Conservation (phyloP, 148 eudicot species). For the Cornus kousa region DNA sequence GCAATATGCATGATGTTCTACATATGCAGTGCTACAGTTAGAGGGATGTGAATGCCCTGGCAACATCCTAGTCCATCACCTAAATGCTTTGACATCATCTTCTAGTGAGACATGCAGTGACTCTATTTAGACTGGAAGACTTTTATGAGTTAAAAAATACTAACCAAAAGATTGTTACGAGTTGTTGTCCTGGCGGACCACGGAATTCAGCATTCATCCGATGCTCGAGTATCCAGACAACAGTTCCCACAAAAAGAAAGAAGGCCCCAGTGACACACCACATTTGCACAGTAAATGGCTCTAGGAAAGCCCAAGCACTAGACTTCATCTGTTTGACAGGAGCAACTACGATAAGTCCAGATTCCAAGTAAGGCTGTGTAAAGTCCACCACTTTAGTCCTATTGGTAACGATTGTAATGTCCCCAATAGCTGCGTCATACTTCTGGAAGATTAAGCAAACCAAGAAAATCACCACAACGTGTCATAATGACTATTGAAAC, state of each 20-base stretch:
- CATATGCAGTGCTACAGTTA: no score
- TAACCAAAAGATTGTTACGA: constrained; percentile 64
- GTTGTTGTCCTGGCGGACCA: constrained; percentile 69
- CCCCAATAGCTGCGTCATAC: constrained; percentile 86
- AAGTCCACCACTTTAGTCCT: constrained; percentile 78
- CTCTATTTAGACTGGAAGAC: no score
- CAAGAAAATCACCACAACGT: no score
- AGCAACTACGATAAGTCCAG: constrained; percentile 68
- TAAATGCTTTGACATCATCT: no score
- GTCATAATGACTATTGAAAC: no score
- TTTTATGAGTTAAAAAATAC: constrained; percentile 11
- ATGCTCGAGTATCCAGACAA: constrained; percentile 83
- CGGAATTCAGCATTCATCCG: constrained; percentile 67
- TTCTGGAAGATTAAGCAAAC: constrained; percentile 29
- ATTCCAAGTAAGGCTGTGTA: constrained; percentile 69
- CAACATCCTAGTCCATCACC: neutral
- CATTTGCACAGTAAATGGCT: constrained; percentile 60
- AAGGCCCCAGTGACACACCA: constrained; percentile 63
- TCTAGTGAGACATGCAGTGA: no score
- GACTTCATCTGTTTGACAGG: constrained; percentile 46
- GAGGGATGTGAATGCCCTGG: neutral
- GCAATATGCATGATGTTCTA: no score
- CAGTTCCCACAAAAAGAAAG: constrained; percentile 60
- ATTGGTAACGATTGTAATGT: constrained; percentile 60
- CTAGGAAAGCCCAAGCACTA: constrained; percentile 70